phyloP scores from a whole-genome alignment of 2,329 filamentous ascomycete species.

The Dactylellina sp. region DNA sequence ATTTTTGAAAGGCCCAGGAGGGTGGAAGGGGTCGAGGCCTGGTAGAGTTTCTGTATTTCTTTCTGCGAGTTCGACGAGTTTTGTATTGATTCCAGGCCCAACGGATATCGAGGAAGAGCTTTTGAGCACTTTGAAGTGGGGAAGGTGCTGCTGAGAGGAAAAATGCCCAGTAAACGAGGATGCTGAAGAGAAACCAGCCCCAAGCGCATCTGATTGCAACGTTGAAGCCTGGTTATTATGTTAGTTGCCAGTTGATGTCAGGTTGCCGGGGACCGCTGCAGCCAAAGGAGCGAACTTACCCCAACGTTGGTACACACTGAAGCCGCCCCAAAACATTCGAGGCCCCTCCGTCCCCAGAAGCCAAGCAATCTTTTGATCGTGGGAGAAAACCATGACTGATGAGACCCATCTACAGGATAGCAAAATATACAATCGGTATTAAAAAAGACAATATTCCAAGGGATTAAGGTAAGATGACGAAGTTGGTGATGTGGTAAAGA shows the following conservation, averaged over 20 bases:
- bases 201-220: neutral
- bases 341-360: too few species aligned
- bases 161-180: neutral
- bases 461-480: too few species aligned
- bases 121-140: neutral
- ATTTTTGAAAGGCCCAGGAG: neutral
- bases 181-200: neutral
- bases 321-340: neutral
- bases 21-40: neutral
- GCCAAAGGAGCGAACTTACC: neutral
- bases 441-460: too few species aligned
- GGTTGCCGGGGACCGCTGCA: too few species aligned
- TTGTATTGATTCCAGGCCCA: neutral
- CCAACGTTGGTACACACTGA: neutral
- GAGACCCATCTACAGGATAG: too few species aligned
- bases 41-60: neutral
- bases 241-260: neutral
- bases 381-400: too few species aligned
- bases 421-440: too few species aligned
- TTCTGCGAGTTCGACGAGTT: neutral
- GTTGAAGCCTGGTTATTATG: neutral
- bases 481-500: too few species aligned
- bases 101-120: neutral
- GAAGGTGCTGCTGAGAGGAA: neutral
- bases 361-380: too few species aligned